Percentiles rank a stretch among this genome's conserved stretches.
phyloP scores from a whole-genome alignment of 352 stramenopile species.

The Globisporangium lucens region DNA sequence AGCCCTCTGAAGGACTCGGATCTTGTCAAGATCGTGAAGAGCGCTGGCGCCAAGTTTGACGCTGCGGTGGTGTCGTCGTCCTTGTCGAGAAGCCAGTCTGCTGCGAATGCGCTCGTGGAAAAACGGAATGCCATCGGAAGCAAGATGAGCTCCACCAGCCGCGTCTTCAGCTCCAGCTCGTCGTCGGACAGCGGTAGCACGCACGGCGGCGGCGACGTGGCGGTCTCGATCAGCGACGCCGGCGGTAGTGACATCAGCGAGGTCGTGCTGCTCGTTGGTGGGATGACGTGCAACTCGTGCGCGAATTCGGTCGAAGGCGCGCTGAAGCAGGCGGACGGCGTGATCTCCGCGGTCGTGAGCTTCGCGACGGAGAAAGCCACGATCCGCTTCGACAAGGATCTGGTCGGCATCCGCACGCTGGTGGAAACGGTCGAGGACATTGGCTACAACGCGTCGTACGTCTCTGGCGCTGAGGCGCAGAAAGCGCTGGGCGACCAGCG shows the following conservation, averaged over 20 bases:
- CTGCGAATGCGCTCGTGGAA: not conserved
- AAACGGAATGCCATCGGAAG: slow-evolving; percentile 1
- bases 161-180: slow-evolving; percentile 8
- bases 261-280: slow-evolving; percentile 64
- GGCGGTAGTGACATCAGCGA: slow-evolving; percentile 49
- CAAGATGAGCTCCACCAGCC: slow-evolving; percentile 6
- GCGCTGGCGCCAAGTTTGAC: slow-evolving; percentile 41
- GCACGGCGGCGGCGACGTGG: slow-evolving; percentile 26
- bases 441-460: slow-evolving; percentile 85
- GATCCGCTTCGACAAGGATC: slow-evolving; percentile 71
- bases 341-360: slow-evolving; percentile 76
- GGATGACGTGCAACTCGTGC: slow-evolving; percentile 93
- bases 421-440: slow-evolving; percentile 88
- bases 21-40: slow-evolving; percentile 51
- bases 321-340: slow-evolving; percentile 72
- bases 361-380: slow-evolving; percentile 87
- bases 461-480: slow-evolving; percentile 62
- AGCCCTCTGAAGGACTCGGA: slow-evolving; percentile 59
- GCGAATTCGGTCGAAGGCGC: slow-evolving; percentile 88
- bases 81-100: slow-evolving; percentile 1
- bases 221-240: slow-evolving; percentile 29
- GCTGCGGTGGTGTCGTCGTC: slow-evolving; percentile 21
- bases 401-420: slow-evolving; percentile 75
- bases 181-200: slow-evolving; percentile 8
- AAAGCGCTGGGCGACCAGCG: slow-evolving; percentile 83